Evolutionary conservation across 768 basidiomycete genomes (phyloP).

Genomic region (Macrolepiota fuliginosa): DNA sequence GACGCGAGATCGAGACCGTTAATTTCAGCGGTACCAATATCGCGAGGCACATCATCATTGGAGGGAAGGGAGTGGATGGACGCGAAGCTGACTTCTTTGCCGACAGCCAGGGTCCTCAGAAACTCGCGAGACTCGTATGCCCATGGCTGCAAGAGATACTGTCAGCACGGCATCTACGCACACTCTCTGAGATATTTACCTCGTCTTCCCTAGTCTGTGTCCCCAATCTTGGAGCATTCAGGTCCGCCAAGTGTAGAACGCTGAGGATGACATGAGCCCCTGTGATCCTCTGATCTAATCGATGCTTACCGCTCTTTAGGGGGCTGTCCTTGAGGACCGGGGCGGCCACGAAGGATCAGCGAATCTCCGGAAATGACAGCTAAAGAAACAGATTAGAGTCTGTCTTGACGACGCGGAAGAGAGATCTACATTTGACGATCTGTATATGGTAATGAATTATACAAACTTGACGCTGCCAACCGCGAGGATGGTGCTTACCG

Average conservation of each 20-base stretch:
- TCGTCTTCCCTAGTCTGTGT: conserved; percentile 86
- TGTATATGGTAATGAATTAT: conserved; percentile 20
- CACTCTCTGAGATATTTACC: conserved; percentile 34
- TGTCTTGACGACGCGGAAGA: not conserved
- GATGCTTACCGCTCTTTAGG: conserved; percentile 79
- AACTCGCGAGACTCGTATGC: conserved; percentile 94
- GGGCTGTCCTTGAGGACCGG: conserved; percentile 78
- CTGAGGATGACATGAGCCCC: conserved; percentile 35
- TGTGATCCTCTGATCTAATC: not conserved
- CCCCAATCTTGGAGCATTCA: conserved; percentile 83
- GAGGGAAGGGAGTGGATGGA: conserved; percentile 78
- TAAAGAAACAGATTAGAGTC: conserved; percentile 33
- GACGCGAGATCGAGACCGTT: conserved; percentile 68
- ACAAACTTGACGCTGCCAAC: not conserved
- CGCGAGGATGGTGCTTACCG: conserved; percentile 42
- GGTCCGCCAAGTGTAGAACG: conserved; percentile 85
- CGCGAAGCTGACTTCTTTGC: conserved; percentile 86
- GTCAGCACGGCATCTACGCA: not conserved
- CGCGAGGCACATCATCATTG: conserved; percentile 74
- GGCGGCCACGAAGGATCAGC: conserved; percentile 75
- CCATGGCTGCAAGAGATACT: conserved; percentile 58
- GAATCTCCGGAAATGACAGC: conserved; percentile 92
- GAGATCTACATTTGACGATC: conserved; percentile 60
- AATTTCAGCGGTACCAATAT: conserved; percentile 76
- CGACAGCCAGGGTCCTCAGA: conserved; percentile 79